phyloP scores from a whole-genome alignment of 208 protist genomes.

The Crithidia expoeki region DNA sequence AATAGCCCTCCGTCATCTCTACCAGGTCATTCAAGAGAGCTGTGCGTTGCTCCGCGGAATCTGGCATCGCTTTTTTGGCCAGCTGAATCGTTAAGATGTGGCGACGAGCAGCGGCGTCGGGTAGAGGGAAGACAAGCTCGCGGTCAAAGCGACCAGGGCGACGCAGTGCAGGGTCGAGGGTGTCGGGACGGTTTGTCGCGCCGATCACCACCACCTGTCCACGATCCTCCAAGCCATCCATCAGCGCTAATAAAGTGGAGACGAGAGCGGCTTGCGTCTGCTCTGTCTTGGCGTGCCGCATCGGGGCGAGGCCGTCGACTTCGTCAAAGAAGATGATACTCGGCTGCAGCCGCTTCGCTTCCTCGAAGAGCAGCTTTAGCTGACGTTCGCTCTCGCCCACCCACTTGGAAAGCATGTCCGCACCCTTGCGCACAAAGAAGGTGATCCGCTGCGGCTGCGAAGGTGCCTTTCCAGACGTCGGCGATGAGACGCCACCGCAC shows the following conservation, averaged over 20 bases:
- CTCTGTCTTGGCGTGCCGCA: slow-evolving; percentile 78
- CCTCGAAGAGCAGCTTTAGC: slow-evolving; percentile 96
- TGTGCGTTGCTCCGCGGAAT: slow-evolving; percentile 35
- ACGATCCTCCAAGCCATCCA: slow-evolving; percentile 94
- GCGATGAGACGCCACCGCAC: not conserved
- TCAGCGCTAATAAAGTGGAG: slow-evolving; percentile 93
- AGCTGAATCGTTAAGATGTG: slow-evolving; percentile 97
- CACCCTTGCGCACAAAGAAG: slow-evolving; percentile 97
- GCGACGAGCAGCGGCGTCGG: slow-evolving; percentile 74
- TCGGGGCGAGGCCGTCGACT: slow-evolving; percentile 96
- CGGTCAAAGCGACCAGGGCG: slow-evolving; percentile 97
- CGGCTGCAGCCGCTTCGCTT: slow-evolving; percentile 93
- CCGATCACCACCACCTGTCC: slow-evolving; percentile 95
- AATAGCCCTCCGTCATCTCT: slow-evolving; percentile 96
- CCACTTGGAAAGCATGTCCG: slow-evolving; percentile 98
- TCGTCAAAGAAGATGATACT: slow-evolving; percentile 99
- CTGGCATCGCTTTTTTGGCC: slow-evolving; percentile 96
- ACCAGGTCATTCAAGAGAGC: slow-evolving; percentile 85
- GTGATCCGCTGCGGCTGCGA: slow-evolving; percentile 77
- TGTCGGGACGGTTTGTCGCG: slow-evolving; percentile 95
- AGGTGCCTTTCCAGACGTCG: not conserved
- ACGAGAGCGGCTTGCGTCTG: slow-evolving; percentile 87
- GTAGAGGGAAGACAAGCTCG: slow-evolving; percentile 92
- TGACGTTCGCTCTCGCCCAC: slow-evolving; percentile 98
- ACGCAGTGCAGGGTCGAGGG: slow-evolving; percentile 96